Evolutionary conservation across 2,329 filamentous ascomycete genomes (phyloP).

Genomic region (Lecanicillium sp.): DNA sequence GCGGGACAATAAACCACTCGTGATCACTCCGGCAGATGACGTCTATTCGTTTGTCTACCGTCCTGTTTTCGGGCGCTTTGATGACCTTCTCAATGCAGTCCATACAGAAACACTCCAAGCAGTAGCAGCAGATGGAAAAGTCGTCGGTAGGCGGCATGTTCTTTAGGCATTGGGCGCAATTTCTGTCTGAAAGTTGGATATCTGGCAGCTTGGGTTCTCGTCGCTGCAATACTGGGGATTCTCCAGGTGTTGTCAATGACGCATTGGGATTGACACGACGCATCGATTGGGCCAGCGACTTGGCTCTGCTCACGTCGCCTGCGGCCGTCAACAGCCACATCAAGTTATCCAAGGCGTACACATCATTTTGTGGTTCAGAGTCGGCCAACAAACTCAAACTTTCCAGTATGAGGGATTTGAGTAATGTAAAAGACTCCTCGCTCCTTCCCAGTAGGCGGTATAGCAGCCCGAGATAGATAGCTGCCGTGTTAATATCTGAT

Average conservation of each 20-base stretch:
- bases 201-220: constrained; percentile 28
- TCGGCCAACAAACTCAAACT: constrained; percentile 30
- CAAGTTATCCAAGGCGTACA: constrained; percentile 32
- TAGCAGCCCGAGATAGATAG: constrained; percentile 30
- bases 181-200: constrained; percentile 23
- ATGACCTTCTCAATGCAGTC: constrained; percentile 23
- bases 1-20: constrained; percentile 29
- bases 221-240: constrained; percentile 20
- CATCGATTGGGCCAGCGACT: constrained; percentile 30
- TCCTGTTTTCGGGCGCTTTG: constrained; percentile 20
- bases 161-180: constrained; percentile 30
- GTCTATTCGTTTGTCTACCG: constrained; percentile 18
- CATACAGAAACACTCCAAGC: constrained; percentile 30
- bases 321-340: constrained; percentile 29
- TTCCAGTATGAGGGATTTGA: constrained; percentile 25
- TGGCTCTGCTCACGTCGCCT: constrained; percentile 26
- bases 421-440: constrained; percentile 18
- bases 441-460: constrained; percentile 23
- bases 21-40: constrained; percentile 28
- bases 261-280: constrained; percentile 23
- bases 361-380: constrained; percentile 31
- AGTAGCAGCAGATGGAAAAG: constrained; percentile 27
- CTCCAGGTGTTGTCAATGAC: constrained; percentile 17
- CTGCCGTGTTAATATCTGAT: constrained; percentile 31
- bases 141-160: constrained; percentile 21